These are phyloP conservation scores for Akanthomyces lecanii DNA, from an alignment of 2,329 filamentous ascomycete species.

Conservation along the genomic window DNA sequence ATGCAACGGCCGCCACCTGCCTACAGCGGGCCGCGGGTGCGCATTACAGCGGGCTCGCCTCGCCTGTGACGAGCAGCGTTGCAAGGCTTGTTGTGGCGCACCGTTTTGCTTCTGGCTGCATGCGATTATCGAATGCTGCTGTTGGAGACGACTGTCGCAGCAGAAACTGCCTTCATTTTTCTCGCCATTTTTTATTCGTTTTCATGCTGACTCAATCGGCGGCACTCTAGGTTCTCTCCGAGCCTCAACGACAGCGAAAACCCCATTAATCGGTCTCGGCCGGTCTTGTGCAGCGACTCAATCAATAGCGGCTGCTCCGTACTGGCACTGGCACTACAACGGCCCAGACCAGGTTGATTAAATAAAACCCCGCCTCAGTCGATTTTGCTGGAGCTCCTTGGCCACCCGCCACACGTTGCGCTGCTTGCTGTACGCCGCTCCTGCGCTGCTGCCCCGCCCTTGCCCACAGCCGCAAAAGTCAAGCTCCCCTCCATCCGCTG, in stretches of 20 bases:
- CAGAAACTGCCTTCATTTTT: no score
- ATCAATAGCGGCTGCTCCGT: neutral
- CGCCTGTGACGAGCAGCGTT: neutral
- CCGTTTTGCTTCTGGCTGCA: neutral
- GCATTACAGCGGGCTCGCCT: neutral
- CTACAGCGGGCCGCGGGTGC: no score
- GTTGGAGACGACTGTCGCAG: neutral
- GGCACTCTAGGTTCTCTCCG: neutral
- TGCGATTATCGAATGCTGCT: neutral
- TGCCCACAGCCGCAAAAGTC: conserved; percentile 14
- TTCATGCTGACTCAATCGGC: neutral
- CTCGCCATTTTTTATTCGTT: no score
- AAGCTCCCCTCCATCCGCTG: conserved; percentile 14
- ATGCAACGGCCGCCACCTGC: neutral
- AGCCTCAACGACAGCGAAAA: neutral
- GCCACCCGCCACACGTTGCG: conserved; percentile 5
- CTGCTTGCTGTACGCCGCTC: neutral
- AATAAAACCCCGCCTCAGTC: neutral
- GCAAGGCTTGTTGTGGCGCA: neutral
- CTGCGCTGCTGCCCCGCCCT: conserved; percentile 9
- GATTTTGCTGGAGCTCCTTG: neutral
- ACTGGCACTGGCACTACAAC: neutral
- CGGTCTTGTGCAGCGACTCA: neutral
- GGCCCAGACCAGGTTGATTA: neutral
- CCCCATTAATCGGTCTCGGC: neutral